Evolutionary conservation across 208 protist species (phyloP), one percentile per base, ranked within the genome.

Genomic region (Acanthamoeba lenticulata): DNA sequence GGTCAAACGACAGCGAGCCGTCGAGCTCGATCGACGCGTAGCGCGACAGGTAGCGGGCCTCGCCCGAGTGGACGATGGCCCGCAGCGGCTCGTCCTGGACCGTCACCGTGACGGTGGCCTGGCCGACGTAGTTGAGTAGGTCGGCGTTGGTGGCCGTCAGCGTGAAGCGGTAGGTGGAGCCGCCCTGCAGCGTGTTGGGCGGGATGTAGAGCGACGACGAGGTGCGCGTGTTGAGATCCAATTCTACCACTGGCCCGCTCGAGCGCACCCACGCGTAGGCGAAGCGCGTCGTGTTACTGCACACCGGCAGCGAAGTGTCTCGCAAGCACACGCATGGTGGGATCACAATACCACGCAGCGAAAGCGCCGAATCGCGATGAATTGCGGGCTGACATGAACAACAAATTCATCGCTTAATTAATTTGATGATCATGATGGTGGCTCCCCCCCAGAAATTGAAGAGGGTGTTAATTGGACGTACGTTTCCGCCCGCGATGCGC

Each of bases 261-360:
- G 85, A 40, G 36, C 85, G 34, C 19, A 91, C 60, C 85, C 85
- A 91, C 11, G 85, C 85, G 52, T 91, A 91, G 7, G 85, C 1
- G 21, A 29, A 91, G 40, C 45, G 29, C 4, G 40, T 36, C 0
- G 38, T 57, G 3, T 11, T n/a, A 32, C 55, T 40, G 49, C 79
- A 88, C 7, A 88, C 79, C 1, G 42, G 5, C 49, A 57, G 32
- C 13, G 79, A 42, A 32, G 42, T 3, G 19, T 88, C 79, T 5
- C 32, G 5, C 42, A 5, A 32, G 44, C 79, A 88, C 45, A 88
- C 49, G 32, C 79, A 88, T 7, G 79, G 79, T 19, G n/a, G 42
- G n/a, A 57, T 13, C 44, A 88, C 79, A 17, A 11, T 60, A 9
- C 40, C 79, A 29, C 79, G 42, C 79, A 88, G 44, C 21, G 79